Conservation (phyloP, 257 asterid species). For the Solanum microdontum region DNA sequence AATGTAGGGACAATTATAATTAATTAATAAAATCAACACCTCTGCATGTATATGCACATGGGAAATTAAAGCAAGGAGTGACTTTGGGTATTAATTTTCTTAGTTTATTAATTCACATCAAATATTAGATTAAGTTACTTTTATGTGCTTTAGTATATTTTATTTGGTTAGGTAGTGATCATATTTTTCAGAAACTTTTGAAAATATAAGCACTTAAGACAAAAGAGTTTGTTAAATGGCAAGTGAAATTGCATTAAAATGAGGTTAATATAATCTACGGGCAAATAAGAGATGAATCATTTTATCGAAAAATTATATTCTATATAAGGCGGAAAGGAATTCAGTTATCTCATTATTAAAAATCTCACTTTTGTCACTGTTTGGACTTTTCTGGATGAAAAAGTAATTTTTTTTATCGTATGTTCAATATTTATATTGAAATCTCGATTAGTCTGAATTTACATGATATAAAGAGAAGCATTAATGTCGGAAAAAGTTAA, state of each 20-base stretch:
- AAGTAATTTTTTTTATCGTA: background rate
- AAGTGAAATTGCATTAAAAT: conserved; percentile 8
- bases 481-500: background rate
- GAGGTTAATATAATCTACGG: background rate
- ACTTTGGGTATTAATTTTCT: background rate
- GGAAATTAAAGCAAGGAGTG: background rate
- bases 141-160: background rate
- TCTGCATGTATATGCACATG: conserved; percentile 16
- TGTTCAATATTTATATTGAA: background rate
- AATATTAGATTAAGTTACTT: background rate
- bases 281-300: background rate
- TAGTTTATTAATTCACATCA: conserved; percentile 1
- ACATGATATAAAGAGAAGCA: background rate
- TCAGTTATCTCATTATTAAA: background rate
- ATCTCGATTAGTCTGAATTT: background rate
- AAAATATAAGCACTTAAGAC: conserved; percentile 12
- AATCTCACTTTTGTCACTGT: background rate
- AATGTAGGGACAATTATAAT: conserved; percentile 1
- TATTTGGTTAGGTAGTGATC: background rate
- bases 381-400: background rate
- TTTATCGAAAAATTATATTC: background rate
- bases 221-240: conserved; percentile 15
- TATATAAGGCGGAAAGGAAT: background rate
- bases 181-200: background rate
- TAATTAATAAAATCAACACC: background rate